phyloP scores from a whole-genome alignment of 805 yeast genomes.

The Komagataella pseudopastoris region DNA sequence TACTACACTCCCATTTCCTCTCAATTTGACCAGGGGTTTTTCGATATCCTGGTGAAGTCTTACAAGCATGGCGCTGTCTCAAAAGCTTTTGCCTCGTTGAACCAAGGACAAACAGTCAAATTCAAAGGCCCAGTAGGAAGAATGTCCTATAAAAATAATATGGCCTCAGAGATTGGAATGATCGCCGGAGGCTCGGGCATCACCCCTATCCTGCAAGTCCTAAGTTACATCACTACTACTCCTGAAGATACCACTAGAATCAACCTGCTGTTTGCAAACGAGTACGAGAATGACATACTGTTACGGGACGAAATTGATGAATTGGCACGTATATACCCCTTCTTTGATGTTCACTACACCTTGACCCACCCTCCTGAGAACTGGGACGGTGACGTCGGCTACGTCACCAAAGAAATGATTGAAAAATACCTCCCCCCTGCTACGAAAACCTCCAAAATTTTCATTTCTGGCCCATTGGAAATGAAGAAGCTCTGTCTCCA shows the following conservation, averaged over 20 bases:
- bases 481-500: slow-evolving; percentile 43
- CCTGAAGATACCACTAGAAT: slow-evolving; percentile 53
- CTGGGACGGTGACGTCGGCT: slow-evolving; percentile 58
- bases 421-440: slow-evolving; percentile 38
- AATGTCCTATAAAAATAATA: slow-evolving; percentile 42
- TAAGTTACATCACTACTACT: slow-evolving; percentile 55
- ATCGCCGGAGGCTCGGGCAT: slow-evolving; percentile 85
- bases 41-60: slow-evolving; percentile 67
- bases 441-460: slow-evolving; percentile 34
- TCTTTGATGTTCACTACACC: slow-evolving; percentile 46
- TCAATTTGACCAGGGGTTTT: slow-evolving; percentile 55
- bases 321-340: slow-evolving; percentile 47
- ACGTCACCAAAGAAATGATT: slow-evolving; percentile 44
- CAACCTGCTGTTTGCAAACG: slow-evolving; percentile 56
- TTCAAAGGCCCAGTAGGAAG: slow-evolving; percentile 76
- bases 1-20: slow-evolving; percentile 71
- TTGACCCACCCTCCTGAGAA: slow-evolving; percentile 31
- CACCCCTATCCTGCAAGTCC: slow-evolving; percentile 78
- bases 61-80: slow-evolving; percentile 63
- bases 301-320: slow-evolving; percentile 64
- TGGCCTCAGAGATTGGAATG: slow-evolving; percentile 50
- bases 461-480: slow-evolving; percentile 65
- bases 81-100: slow-evolving; percentile 47
- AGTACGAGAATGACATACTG: slow-evolving; percentile 64
- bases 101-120: slow-evolving; percentile 51